Evolutionary conservation across 768 basidiomycete genomes (phyloP).

Genomic region (Pleurotus platypus): DNA sequence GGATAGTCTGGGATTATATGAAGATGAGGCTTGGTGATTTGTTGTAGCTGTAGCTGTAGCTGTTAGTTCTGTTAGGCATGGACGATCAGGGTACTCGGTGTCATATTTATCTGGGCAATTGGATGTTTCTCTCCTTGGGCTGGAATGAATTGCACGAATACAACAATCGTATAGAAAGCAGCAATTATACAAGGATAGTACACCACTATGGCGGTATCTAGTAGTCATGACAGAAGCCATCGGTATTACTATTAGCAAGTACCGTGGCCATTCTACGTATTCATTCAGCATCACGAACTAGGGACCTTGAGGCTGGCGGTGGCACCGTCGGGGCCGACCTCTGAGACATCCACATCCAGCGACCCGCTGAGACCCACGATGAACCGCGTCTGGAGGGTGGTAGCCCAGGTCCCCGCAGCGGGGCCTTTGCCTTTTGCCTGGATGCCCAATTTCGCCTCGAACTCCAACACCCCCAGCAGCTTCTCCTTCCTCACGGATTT

Average conservation of each 20-base stretch:
- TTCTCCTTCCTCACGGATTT: conserved; percentile 53
- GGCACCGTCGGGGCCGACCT: conserved; percentile 29
- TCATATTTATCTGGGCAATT: too few species aligned
- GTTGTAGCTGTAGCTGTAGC: background rate
- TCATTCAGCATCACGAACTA: background rate
- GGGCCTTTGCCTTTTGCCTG: conserved; percentile 34
- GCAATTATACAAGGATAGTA: too few species aligned
- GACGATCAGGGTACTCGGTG: too few species aligned
- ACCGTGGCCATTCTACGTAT: too few species aligned
- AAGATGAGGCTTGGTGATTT: background rate
- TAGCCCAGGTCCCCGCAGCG: conserved; percentile 43
- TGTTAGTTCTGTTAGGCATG: background rate
- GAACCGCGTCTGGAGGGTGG: conserved; percentile 46
- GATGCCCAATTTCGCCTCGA: conserved; percentile 38
- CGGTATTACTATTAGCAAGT: too few species aligned
- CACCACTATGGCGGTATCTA: too few species aligned
- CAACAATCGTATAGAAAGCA: too few species aligned
- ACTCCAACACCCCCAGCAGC: conserved; percentile 40
- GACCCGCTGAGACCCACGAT: conserved; percentile 33
- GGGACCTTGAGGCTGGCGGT: conserved; percentile 5
- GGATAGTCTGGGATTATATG: background rate
- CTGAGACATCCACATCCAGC: conserved; percentile 33
- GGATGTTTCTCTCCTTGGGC: too few species aligned
- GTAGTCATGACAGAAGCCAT: too few species aligned
- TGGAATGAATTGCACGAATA: too few species aligned